phyloP scores from a whole-genome alignment of 2,329 filamentous ascomycete genomes.

The Aspergillus aculeatus region DNA sequence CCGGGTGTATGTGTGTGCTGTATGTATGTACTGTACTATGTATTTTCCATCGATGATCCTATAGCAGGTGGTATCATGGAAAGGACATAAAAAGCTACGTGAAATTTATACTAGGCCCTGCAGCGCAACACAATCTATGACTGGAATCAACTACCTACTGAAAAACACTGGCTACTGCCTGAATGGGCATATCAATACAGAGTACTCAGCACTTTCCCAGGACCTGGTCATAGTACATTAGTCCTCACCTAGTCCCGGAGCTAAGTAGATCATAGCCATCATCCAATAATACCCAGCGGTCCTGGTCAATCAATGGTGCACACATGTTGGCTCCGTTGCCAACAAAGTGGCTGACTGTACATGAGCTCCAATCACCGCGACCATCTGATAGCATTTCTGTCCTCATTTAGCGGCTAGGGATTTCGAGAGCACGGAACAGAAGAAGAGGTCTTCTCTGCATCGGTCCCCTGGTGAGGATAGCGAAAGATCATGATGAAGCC shows the following conservation, averaged over 20 bases:
- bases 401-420: neutral
- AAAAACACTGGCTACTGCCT: neutral
- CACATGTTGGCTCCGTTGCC: conserved; percentile 22
- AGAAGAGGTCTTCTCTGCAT: neutral
- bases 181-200: neutral
- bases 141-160: neutral
- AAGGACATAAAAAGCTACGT: no score
- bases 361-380: conserved; percentile 20
- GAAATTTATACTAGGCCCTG: no score
- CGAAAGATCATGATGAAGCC: neutral
- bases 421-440: neutral
- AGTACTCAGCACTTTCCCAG: neutral
- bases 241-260: neutral
- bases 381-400: conserved; percentile 4
- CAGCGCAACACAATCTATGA: neutral
- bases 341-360: conserved; percentile 24
- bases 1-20: no score
- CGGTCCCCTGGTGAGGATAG: neutral
- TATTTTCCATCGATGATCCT: neutral
- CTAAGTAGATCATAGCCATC: conserved; percentile 4
- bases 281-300: conserved; percentile 11
- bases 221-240: neutral
- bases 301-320: conserved; percentile 16
- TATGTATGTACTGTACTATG: neutral
- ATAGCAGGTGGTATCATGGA: neutral